phyloP scores from a whole-genome alignment of 371 early-diverging fungal genomes.

The Syncephalastrum sp. region DNA sequence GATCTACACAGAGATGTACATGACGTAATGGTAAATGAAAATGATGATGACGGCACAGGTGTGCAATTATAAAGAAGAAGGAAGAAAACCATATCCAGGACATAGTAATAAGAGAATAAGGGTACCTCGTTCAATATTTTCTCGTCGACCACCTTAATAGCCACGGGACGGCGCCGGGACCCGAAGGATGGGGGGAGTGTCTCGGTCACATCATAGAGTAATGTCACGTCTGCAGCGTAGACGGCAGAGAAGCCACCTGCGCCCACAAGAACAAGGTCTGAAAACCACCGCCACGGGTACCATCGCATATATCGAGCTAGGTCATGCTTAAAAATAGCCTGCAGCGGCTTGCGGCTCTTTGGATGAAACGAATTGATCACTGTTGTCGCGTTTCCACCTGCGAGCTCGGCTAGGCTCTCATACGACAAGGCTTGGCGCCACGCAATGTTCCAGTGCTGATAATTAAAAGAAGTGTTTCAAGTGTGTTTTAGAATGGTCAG shows the following conservation, averaged over 20 bases:
- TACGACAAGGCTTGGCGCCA: conserved; percentile 39
- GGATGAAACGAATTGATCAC: conserved; percentile 30
- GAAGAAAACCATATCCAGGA: neutral
- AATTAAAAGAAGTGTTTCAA: neutral
- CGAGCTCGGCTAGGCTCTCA: conserved; percentile 26
- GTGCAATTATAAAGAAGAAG: neutral
- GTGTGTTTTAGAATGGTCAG: conserved; percentile 2
- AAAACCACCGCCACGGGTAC: conserved; percentile 46
- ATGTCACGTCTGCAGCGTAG: conserved; percentile 25
- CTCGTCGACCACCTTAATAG: conserved; percentile 41
- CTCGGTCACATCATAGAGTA: conserved; percentile 35
- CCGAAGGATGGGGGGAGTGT: conserved; percentile 18
- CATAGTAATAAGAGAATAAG: neutral
- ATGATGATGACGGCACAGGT: neutral
- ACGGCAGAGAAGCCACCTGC: conserved; percentile 43
- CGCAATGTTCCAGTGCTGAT: conserved; percentile 26
- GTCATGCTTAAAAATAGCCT: conserved; percentile 29
- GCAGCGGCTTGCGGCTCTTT: conserved; percentile 26
- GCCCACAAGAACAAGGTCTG: conserved; percentile 39
- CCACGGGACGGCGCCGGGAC: conserved; percentile 23
- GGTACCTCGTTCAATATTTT: conserved; percentile 42
- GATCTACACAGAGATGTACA: conserved; percentile 17
- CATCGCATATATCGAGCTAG: conserved; percentile 37
- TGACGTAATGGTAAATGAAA: neutral
- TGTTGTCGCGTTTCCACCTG: conserved; percentile 16